These are phyloP conservation scores for Ustilago crameri DNA, from an alignment of 1,284 basidiomycete genomes.

Conservation along the genomic window DNA sequence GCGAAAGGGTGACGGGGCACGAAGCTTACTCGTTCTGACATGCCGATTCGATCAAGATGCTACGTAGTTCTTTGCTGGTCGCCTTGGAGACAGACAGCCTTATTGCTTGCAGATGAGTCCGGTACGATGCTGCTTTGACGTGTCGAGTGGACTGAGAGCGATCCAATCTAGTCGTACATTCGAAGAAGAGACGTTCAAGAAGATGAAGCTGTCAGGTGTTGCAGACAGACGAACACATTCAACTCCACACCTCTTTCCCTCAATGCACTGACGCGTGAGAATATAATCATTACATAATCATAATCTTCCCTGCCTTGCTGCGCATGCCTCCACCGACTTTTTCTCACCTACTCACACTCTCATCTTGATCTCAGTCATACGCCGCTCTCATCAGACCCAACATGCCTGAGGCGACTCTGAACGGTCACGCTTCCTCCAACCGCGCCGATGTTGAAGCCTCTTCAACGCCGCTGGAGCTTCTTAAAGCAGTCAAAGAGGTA, in stretches of 20 bases:
- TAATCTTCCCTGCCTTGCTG: background rate
- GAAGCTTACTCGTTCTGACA: conserved; percentile 41
- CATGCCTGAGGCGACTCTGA: conserved; percentile 21
- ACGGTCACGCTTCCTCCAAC: background rate
- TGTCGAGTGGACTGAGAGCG: too few relatives aligned
- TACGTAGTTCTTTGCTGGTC: background rate
- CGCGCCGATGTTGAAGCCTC: background rate
- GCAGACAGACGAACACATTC: conserved; percentile 7
- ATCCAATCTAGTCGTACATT: too few relatives aligned
- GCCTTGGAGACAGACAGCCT: too few relatives aligned
- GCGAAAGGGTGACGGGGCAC: background rate
- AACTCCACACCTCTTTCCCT: conserved; percentile 11
- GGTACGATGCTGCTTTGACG: background rate
- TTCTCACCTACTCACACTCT: background rate
- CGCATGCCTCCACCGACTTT: conserved; percentile 25
- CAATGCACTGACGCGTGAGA: background rate
- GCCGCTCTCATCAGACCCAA: background rate
- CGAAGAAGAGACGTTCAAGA: background rate
- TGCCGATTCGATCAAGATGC: background rate
- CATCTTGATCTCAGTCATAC: background rate
- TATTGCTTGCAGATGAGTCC: background rate
- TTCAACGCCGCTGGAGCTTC: conserved; percentile 30
- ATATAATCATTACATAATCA: conserved; percentile 35
- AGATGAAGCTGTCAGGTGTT: conserved; percentile 1
- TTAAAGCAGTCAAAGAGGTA: conserved; percentile 48